Conservation (phyloP, 768 basidiomycete genomes). For the Boletus rufocinnamomeus region DNA sequence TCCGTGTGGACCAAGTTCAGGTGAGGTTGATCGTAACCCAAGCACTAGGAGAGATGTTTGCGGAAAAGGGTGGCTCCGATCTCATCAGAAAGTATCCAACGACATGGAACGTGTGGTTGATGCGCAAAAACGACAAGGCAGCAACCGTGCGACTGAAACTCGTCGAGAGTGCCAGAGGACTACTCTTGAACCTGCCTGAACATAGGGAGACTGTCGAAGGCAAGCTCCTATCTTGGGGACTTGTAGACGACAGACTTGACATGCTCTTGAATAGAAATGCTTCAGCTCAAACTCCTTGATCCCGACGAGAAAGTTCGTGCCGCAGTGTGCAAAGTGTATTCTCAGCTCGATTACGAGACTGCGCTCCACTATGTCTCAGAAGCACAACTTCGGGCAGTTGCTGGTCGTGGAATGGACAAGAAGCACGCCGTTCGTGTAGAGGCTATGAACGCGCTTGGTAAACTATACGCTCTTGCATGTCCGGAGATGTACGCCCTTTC, state of each 20-base stretch:
- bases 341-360: constrained; percentile 87
- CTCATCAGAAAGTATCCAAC: constrained; percentile 77
- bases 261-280: constrained; percentile 44
- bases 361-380: constrained; percentile 78
- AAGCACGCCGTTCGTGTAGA: constrained; percentile 74
- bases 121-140: constrained; percentile 75
- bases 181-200: constrained; percentile 69
- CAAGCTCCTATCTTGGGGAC: constrained; percentile 35
- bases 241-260: constrained; percentile 4
- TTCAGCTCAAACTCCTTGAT: constrained; percentile 71
- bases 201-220: constrained; percentile 72
- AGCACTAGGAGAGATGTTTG: constrained; percentile 89
- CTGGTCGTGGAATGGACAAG: constrained; percentile 78
- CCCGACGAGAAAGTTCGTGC: constrained; percentile 91
- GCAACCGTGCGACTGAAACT: constrained; percentile 73
- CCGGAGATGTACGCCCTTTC: constrained; percentile 77
- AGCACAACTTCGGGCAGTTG: constrained; percentile 60
- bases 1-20: constrained; percentile 70
- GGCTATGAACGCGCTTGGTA: constrained; percentile 75
- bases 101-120: constrained; percentile 86
- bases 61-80: constrained; percentile 70
- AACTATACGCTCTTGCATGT: constrained; percentile 79
- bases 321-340: constrained; percentile 79
- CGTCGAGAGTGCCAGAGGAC: constrained; percentile 64
- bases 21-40: constrained; percentile 82